Conservation (phyloP, 2,329 filamentous ascomycete species). For the Aspergillus felis region DNA sequence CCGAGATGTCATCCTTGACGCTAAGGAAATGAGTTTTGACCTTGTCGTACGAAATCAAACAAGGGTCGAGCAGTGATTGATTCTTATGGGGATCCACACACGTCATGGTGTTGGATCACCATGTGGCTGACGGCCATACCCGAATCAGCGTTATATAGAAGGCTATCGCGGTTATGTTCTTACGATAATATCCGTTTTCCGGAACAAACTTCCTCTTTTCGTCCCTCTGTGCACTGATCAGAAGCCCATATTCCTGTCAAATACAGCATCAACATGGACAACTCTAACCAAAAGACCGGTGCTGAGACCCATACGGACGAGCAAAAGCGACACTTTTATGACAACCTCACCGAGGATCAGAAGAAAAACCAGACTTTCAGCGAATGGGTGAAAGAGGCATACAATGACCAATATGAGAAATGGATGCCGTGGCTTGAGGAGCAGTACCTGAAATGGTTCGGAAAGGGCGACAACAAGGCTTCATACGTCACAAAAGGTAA, state of each 20-base stretch:
- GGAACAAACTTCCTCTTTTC: not conserved
- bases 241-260: not conserved
- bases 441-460: slow-evolving; percentile 53
- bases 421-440: slow-evolving; percentile 58
- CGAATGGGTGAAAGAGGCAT: slow-evolving; percentile 44
- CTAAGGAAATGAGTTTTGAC: not conserved
- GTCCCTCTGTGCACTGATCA: not conserved
- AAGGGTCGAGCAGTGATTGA: not conserved
- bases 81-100: not conserved
- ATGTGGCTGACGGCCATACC: not conserved
- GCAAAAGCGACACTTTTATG: slow-evolving; percentile 18
- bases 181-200: not conserved
- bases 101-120: not conserved
- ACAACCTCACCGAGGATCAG: slow-evolving; percentile 13
- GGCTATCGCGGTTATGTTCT: not conserved
- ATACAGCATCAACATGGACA: not conserved
- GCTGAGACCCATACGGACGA: slow-evolving; percentile 8
- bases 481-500: slow-evolving; percentile 52
- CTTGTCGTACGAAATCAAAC: not conserved
- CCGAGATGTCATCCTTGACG: not conserved
- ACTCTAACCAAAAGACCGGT: not conserved
- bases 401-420: slow-evolving; percentile 52
- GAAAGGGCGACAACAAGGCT: slow-evolving; percentile 53
- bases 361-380: slow-evolving; percentile 22
- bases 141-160: not conserved